Conservation (phyloP, 1,284 basidiomycete genomes). For the Chalciporus sp. region DNA sequence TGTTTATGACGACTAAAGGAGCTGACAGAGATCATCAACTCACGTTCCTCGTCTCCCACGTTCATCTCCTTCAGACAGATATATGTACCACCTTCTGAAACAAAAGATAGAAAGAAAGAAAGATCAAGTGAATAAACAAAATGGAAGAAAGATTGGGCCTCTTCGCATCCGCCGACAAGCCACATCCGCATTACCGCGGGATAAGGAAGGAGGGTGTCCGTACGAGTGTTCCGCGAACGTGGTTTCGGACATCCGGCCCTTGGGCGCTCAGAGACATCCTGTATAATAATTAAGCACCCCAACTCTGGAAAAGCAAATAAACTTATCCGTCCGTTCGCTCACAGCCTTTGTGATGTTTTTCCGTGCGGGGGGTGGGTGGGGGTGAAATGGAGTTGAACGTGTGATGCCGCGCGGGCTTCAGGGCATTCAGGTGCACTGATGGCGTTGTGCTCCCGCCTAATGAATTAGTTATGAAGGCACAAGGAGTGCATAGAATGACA, state of each 20-base stretch:
- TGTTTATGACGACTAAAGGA: no score
- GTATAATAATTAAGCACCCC: conserved; percentile 8
- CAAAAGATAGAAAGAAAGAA: conserved; percentile 1
- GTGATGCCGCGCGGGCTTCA: conserved; percentile 11
- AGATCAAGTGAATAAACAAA: not conserved
- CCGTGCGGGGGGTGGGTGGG: not conserved
- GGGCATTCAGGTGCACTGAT: not conserved
- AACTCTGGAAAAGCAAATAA: not conserved
- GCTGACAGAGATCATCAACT: not conserved
- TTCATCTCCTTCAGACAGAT: conserved; percentile 10
- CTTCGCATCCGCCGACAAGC: conserved; percentile 14
- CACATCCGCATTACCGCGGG: conserved; percentile 21
- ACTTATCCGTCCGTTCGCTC: conserved; percentile 8
- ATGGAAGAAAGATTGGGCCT: conserved; percentile 14
- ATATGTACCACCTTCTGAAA: not conserved
- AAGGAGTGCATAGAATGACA: not conserved
- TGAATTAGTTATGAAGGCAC: not conserved
- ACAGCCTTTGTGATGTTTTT: conserved; percentile 4
- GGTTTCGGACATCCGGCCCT: conserved; percentile 15
- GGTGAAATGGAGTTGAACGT: conserved; percentile 15
- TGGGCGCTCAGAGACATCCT: not conserved
- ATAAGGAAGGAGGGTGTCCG: not conserved
- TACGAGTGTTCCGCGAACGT: conserved; percentile 31
- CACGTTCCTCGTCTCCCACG: conserved; percentile 9
- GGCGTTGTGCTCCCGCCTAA: not conserved